Evolutionary conservation across 495 filamentous ascomycete species (phyloP), one percentile per base, ranked within the genome.

Genomic region (Thermochaetoides thermophila): DNA sequence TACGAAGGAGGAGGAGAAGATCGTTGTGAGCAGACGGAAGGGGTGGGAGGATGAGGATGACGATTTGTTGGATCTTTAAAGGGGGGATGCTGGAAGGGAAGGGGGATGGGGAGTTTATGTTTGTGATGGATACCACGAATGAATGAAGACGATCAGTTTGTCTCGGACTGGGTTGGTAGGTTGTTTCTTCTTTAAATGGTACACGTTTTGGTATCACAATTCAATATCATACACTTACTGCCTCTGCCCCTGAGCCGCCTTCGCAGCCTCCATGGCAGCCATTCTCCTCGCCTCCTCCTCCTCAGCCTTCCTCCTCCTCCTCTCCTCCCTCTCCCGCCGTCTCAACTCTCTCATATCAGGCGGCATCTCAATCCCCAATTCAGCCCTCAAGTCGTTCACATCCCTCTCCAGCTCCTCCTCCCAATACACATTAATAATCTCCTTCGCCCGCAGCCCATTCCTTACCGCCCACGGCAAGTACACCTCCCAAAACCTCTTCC

Each of bases 401-500:
- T 87, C 76, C 40, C 73, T 80, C 61, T 85, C 78, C 48, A 97
- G 51, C 53, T 89, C 66, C 66, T 96, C 86, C 62, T 97, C 89
- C 91, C 91, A 97, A 44, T 93, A 97, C 6, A 97, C 81, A 61
- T 94, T 95, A 37, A 97, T 85, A 19, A 97, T 63, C 54, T 93
- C 84, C 45, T 78, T 70, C 34, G 73, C 69, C 27, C 65, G 46
- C 44, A 86, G 30, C 9, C 89, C 89, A 59, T 87, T 94, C 21
- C 70, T 58, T 25, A 95, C 53, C 31, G 91, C 89, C 89, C 89
- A 97, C 3, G 91, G 89, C 24, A 84, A 56, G 57, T 92, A 94
- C 0, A 75, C 68, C 2, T 52, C 60, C 44, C 73, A 74, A 31
- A 93, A 84, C 37, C 91, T 60, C 35, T 61, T 46, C 49, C 79